Evolutionary conservation across 176 grass and related monocot genomes (phyloP), one percentile per base, ranked within the genome.

Genomic region (Thalia dealbata): DNA sequence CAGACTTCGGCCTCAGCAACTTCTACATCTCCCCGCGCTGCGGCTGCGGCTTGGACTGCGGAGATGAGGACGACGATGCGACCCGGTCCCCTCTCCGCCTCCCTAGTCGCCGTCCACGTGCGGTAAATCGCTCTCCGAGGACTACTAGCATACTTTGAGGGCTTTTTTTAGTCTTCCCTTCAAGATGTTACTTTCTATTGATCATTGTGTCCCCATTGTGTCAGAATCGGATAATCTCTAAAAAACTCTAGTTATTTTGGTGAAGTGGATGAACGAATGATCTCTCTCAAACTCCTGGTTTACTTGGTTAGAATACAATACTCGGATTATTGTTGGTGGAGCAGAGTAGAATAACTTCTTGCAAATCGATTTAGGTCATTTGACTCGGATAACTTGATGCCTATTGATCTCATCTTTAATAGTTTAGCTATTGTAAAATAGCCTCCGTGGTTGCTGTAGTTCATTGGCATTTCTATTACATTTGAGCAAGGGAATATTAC

Each of bases 1-100:
- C 93, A 0, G 88, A 92, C 69, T 97, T 97, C 73, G 83, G 74
- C 32, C 67, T 97, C 61, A 79, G 86, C 10, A 92, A 97, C 60
- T 97, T 97, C 71, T 84, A 76, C 76, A 81, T 92, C 65, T 78
- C 82, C 80, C 93, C 93, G 35, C 80, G 76, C 28, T 97, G 93
- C 28, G 93, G 93, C 3, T 97, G 93, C 67, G 93, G 93, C 0
- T 90, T 97, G 69, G 83, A 97, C 79, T 97, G 93, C 14, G 46
- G 46, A 14, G 70, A 72, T 21, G 70, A 72, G 24, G 42, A 72
- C 7, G 48, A 30, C 15, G 41, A 1, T 14, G 70, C 25, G 4
- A 22, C 10, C 65, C 35, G 65, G n/a, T 68, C 21, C 32, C 32
- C 16, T 26, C 51, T 73, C 25, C 65, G 65, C n/a, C 19, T 68